Evolutionary conservation across 2,329 filamentous ascomycete species (phyloP).

Genomic region (Thielaviopsis musarum): DNA sequence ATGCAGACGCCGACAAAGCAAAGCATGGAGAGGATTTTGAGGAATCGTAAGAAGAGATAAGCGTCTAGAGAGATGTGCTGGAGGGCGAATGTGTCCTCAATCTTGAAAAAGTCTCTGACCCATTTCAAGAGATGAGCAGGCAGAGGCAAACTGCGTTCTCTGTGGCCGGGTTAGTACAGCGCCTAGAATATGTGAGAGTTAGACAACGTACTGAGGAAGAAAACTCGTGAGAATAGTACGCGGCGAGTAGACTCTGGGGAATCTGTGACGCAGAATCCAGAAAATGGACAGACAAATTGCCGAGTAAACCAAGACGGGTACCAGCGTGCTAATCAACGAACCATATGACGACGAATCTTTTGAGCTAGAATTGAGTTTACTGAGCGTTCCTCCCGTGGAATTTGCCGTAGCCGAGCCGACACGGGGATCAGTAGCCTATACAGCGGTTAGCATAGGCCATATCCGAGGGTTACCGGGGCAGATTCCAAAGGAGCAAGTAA

Average conservation of each 20-base stretch:
- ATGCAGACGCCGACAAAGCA: slow-evolving; percentile 66
- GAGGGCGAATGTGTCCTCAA: slow-evolving; percentile 60
- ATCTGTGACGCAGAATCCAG: slow-evolving; percentile 29
- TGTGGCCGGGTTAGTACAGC: slow-evolving; percentile 16
- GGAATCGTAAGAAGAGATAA: slow-evolving; percentile 73
- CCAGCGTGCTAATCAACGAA: slow-evolving; percentile 31
- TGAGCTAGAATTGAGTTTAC: slow-evolving; percentile 18
- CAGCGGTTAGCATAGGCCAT: background rate
- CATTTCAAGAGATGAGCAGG: slow-evolving; percentile 43
- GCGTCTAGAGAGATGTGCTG: slow-evolving; percentile 80
- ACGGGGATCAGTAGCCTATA: slow-evolving; percentile 21
- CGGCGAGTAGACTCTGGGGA: slow-evolving; percentile 37
- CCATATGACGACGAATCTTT: slow-evolving; percentile 25
- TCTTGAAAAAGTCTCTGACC: slow-evolving; percentile 43
- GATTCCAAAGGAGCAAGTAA: background rate
- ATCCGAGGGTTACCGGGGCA: too few species aligned
- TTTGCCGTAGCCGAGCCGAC: slow-evolving; percentile 28
- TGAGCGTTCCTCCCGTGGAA: slow-evolving; percentile 22
- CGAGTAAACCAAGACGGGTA: slow-evolving; percentile 34
- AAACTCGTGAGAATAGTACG: slow-evolving; percentile 33
- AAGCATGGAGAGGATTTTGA: slow-evolving; percentile 60
- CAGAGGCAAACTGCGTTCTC: slow-evolving; percentile 38
- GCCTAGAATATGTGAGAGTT: background rate
- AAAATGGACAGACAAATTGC: slow-evolving; percentile 34
- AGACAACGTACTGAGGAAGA: slow-evolving; percentile 27